Evolutionary conservation across 2,329 filamentous ascomycete species (phyloP).

Genomic region (Fusarium gaditjirri): DNA sequence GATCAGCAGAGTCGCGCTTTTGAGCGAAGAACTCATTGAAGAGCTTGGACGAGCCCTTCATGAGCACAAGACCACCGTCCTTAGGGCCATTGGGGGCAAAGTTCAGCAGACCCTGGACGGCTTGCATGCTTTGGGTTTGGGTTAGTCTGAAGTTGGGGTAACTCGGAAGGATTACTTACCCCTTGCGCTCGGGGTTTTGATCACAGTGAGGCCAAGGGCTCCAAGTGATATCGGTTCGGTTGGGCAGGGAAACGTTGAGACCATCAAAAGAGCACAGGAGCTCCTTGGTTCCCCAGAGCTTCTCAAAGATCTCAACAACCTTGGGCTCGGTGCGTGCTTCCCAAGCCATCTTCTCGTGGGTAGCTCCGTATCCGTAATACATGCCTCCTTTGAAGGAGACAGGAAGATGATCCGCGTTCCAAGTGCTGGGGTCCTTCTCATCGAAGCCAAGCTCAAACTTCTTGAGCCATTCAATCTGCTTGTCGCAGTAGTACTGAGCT

Average conservation of each 20-base stretch:
- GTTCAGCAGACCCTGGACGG: slow-evolving; percentile 21
- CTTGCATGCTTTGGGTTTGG: not conserved
- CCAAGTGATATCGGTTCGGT: slow-evolving; percentile 48
- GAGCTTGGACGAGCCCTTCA: slow-evolving; percentile 38
- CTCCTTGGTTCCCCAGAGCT: slow-evolving; percentile 57
- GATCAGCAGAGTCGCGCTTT: slow-evolving; percentile 47
- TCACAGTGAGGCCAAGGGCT: slow-evolving; percentile 41
- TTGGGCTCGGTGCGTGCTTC: slow-evolving; percentile 59
- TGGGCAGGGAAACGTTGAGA: slow-evolving; percentile 53
- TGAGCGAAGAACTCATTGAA: slow-evolving; percentile 51
- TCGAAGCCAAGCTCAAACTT: slow-evolving; percentile 40
- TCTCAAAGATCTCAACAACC: slow-evolving; percentile 58
- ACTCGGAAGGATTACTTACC: slow-evolving; percentile 22
- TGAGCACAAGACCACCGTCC: slow-evolving; percentile 51
- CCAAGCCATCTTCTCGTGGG: slow-evolving; percentile 62
- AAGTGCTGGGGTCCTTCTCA: slow-evolving; percentile 35
- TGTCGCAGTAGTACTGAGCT: slow-evolving; percentile 39
- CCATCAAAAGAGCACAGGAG: slow-evolving; percentile 59
- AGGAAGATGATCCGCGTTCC: slow-evolving; percentile 36
- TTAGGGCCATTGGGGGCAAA: slow-evolving; percentile 49
- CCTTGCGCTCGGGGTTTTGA: slow-evolving; percentile 44
- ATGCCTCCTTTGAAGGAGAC: slow-evolving; percentile 55
- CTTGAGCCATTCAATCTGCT: slow-evolving; percentile 41
- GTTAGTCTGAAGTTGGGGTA: not conserved
- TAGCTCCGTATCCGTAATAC: slow-evolving; percentile 57